phyloP scores from a whole-genome alignment of 441 rosid species.

The Populus tomentosa region DNA sequence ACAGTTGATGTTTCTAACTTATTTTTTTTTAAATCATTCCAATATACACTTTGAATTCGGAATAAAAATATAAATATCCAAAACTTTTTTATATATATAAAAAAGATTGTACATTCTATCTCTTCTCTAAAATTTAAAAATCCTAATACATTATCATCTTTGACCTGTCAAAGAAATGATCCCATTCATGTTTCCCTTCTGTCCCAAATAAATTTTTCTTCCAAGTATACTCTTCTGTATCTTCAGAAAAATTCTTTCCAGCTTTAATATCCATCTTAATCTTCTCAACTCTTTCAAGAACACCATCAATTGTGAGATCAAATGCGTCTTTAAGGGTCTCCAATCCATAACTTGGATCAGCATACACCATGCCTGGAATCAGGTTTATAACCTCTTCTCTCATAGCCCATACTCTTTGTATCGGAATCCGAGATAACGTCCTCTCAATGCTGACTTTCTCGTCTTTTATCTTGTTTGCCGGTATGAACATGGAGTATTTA shows the following conservation, averaged over 20 bases:
- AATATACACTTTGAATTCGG: neutral
- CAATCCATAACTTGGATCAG: constrained; percentile 47
- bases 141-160: neutral
- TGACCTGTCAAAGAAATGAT: constrained; percentile 35
- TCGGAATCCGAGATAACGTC: constrained; percentile 37
- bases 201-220: constrained; percentile 58
- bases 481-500: constrained; percentile 63
- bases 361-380: constrained; percentile 62
- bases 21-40: too few species aligned
- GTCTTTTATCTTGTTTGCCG: constrained; percentile 39
- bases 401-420: constrained; percentile 41
- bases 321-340: constrained; percentile 68
- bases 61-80: neutral
- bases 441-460: constrained; percentile 54
- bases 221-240: constrained; percentile 49
- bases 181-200: constrained; percentile 54
- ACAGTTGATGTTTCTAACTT: neutral
- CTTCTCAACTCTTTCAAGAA: constrained; percentile 46
- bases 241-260: constrained; percentile 34
- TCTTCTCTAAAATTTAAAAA: neutral
- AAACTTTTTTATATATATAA: neutral
- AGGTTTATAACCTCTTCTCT: constrained; percentile 54
- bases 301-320: constrained; percentile 59
- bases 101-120: neutral
- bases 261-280: constrained; percentile 34